Conservation (phyloP, 257 asterid species). For the Solanum tacnaense region DNA sequence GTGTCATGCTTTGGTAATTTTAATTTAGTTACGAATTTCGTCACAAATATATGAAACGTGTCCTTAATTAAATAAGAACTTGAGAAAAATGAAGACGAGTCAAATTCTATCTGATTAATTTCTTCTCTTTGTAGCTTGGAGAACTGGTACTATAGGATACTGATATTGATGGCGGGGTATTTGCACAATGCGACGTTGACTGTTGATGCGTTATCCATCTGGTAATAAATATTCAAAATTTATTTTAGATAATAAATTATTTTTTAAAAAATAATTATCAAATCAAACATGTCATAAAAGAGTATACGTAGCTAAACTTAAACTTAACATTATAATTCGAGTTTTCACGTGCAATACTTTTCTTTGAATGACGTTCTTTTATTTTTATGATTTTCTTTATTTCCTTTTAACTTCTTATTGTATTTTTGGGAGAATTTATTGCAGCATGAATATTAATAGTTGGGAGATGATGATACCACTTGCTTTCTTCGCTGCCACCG, state of each 20-base stretch:
- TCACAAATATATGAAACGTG: too few relatives aligned
- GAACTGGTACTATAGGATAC: slow-evolving; percentile 52
- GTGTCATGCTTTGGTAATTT: slow-evolving; percentile 39
- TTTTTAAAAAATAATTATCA: too few relatives aligned
- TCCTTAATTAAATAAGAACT: too few relatives aligned
- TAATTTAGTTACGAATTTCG: too few relatives aligned
- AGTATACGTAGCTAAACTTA: background rate
- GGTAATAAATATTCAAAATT: slow-evolving; percentile 13
- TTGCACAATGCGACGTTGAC: slow-evolving; percentile 31
- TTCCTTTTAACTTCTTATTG: background rate
- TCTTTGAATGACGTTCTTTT: background rate
- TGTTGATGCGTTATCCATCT: slow-evolving; percentile 40
- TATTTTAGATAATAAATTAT: too few relatives aligned
- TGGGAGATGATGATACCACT: slow-evolving; percentile 54
- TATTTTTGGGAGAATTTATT: background rate
- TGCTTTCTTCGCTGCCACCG: slow-evolving; percentile 46
- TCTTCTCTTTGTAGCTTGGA: slow-evolving; percentile 31
- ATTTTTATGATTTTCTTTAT: too few relatives aligned
- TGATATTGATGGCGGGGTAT: slow-evolving; percentile 39
- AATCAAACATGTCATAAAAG: background rate
- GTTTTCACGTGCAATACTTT: background rate
- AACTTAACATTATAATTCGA: background rate
- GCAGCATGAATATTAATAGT: slow-evolving; percentile 39
- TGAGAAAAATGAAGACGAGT: too few relatives aligned
- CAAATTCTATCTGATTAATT: too few relatives aligned